phyloP scores from a whole-genome alignment of 2,329 filamentous ascomycete genomes.

The Trichophyton simii region DNA sequence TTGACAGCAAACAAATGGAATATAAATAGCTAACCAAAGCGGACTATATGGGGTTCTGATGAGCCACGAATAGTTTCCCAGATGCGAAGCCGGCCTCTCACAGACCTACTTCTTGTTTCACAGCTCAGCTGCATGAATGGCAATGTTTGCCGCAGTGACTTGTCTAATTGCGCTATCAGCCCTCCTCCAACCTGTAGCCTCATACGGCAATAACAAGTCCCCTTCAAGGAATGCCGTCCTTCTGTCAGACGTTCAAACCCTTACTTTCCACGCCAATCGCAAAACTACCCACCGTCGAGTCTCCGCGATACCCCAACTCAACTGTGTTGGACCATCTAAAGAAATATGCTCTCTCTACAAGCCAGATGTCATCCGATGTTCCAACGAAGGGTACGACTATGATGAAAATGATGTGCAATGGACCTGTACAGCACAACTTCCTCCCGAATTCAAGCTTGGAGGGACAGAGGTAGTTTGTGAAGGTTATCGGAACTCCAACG shows the following conservation, averaged over 20 bases:
- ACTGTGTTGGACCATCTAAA: constrained; percentile 55
- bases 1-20: not conserved
- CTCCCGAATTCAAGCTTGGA: constrained; percentile 59
- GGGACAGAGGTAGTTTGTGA: constrained; percentile 86
- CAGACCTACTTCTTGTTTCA: not conserved
- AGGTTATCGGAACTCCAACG: constrained; percentile 63
- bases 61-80: not conserved
- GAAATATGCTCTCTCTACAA: constrained; percentile 56
- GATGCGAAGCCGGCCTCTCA: not conserved
- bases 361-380: constrained; percentile 77
- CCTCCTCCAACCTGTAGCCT: constrained; percentile 5
- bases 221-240: constrained; percentile 31
- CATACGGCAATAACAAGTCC: constrained; percentile 16
- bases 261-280: constrained; percentile 60
- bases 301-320: constrained; percentile 62
- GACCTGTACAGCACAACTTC: constrained; percentile 62
- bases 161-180: constrained; percentile 12
- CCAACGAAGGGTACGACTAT: constrained; percentile 72
- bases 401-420: constrained; percentile 72
- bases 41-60: not conserved
- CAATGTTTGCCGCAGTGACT: constrained; percentile 3
- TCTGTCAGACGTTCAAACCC: constrained; percentile 48
- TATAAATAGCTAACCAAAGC: not conserved
- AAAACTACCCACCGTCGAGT: constrained; percentile 66
- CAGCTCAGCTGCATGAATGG: not conserved